Conservation (phyloP, 768 basidiomycete species). For the Solioccasus polychromus region DNA sequence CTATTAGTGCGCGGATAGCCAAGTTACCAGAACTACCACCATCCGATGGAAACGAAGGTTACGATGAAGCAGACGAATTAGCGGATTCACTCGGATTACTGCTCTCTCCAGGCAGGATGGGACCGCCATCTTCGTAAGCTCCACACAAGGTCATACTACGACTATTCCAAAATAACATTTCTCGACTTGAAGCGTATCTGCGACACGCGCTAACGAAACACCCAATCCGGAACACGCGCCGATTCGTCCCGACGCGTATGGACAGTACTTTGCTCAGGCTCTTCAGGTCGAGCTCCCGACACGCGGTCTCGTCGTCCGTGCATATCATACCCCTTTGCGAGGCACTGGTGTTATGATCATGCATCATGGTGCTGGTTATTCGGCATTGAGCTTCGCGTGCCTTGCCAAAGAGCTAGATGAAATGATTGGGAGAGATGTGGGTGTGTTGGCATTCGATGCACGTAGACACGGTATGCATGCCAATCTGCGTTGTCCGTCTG, state of each 20-base stretch:
- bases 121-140: conserved; percentile 62
- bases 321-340: conserved; percentile 76
- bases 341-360: conserved; percentile 74
- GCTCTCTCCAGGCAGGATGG: conserved; percentile 47
- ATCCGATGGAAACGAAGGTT: conserved; percentile 38
- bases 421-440: conserved; percentile 65
- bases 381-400: conserved; percentile 85
- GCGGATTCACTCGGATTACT: conserved; percentile 59
- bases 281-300: conserved; percentile 67
- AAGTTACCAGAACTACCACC: conserved; percentile 65
- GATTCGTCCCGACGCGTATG: conserved; percentile 56
- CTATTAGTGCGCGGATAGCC: conserved; percentile 70
- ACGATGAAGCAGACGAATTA: conserved; percentile 47
- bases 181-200: conserved; percentile 22
- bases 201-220: conserved; percentile 25
- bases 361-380: conserved; percentile 95
- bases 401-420: conserved; percentile 77
- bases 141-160: conserved; percentile 1
- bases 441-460: conserved; percentile 79
- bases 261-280: conserved; percentile 75
- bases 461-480: conserved; percentile 75
- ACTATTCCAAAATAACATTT: background rate
- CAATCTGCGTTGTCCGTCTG: background rate
- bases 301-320: conserved; percentile 65
- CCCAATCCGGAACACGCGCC: conserved; percentile 70